phyloP scores from a whole-genome alignment of 2,329 filamentous ascomycete genomes.

The Aspergillus intermedius region DNA sequence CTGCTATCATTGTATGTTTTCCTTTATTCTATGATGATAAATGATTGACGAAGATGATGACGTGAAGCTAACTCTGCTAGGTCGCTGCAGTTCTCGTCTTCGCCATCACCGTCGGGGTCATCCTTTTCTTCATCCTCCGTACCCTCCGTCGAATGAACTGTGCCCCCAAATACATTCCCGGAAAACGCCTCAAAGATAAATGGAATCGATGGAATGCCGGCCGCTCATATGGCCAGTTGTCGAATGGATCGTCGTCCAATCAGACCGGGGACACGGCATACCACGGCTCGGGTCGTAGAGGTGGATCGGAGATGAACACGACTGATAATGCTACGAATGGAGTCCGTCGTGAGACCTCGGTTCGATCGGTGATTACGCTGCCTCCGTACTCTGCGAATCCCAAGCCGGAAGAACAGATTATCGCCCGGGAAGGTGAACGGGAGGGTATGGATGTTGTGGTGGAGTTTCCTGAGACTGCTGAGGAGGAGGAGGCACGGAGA shows the following conservation, averaged over 20 bases:
- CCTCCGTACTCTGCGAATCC: slow-evolving; percentile 74
- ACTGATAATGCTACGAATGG: slow-evolving; percentile 20
- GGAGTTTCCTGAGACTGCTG: slow-evolving; percentile 71
- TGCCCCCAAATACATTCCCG: slow-evolving; percentile 48
- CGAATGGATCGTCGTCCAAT: slow-evolving; percentile 16
- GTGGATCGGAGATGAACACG: slow-evolving; percentile 24
- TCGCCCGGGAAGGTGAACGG: slow-evolving; percentile 84
- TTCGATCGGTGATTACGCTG: slow-evolving; percentile 90
- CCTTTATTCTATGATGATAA: background rate
- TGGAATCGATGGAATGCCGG: slow-evolving; percentile 47
- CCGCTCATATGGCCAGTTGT: slow-evolving; percentile 37
- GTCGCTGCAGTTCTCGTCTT: slow-evolving; percentile 26
- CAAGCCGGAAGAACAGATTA: slow-evolving; percentile 68
- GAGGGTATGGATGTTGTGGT: slow-evolving; percentile 86
- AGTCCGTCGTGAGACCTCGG: slow-evolving; percentile 75
- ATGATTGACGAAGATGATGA: background rate
- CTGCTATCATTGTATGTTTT: slow-evolving; percentile 26
- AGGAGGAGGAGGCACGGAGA: slow-evolving; percentile 70
- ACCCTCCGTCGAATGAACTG: slow-evolving; percentile 38
- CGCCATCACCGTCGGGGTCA: slow-evolving; percentile 21
- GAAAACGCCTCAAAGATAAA: slow-evolving; percentile 43
- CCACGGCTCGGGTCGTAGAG: slow-evolving; percentile 16
- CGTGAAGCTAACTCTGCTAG: slow-evolving; percentile 8
- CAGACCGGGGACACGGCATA: slow-evolving; percentile 18
- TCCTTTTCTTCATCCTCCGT: slow-evolving; percentile 35